Evolutionary conservation across 352 stramenopile species (phyloP), one percentile per base, ranked within the genome.

Genomic region (Pythium guiyangense): DNA sequence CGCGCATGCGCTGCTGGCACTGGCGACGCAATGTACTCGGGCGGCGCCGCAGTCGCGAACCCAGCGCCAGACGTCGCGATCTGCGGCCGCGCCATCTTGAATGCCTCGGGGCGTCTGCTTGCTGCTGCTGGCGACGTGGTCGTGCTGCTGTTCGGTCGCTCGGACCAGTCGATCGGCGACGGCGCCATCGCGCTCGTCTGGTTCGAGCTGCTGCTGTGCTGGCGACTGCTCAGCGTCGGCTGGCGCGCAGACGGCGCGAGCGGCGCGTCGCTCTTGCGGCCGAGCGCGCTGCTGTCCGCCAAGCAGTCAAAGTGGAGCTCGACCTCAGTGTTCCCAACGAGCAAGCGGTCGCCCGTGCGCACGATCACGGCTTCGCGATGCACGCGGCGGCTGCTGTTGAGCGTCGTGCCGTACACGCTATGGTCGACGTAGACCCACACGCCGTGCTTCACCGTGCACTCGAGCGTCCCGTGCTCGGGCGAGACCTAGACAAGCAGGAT

Each of bases 391-490:
- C 43, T 57, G 59, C 35, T 49, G 63, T 88, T 84, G 8, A 90
- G 49, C 14, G 54, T 61, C 22, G 77, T 84, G 39, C 83, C 83
- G 5, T 57, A 29, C 2, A 52, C 48, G 49, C 83, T 92, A 54
- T 92, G 83, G 67, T 92, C 83, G 25, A 88, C 84, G 42, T 81
- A 92, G 40, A 92, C 73, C 83, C 83, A 92, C 5, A 91, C 54
- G 27, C 78, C 73, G 9, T 75, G 57, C 27, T 67, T 49, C 3
- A 49, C 6, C 0, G 78, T 88, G 47, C 75, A 63, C 57, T 88
- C 78, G 17, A 88, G 49, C 15, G 78, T 86, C 1, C 73, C 78
- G 42, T 88, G 78, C 17, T 57, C 52, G 5, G 54, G 56, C 9
- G 59, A 55, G 4, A 64, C 59, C 59, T 64, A 22, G 1, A n/a